phyloP scores from a whole-genome alignment of 2,329 filamentous ascomycete species.

The Calonectria pseudoreteaudii region DNA sequence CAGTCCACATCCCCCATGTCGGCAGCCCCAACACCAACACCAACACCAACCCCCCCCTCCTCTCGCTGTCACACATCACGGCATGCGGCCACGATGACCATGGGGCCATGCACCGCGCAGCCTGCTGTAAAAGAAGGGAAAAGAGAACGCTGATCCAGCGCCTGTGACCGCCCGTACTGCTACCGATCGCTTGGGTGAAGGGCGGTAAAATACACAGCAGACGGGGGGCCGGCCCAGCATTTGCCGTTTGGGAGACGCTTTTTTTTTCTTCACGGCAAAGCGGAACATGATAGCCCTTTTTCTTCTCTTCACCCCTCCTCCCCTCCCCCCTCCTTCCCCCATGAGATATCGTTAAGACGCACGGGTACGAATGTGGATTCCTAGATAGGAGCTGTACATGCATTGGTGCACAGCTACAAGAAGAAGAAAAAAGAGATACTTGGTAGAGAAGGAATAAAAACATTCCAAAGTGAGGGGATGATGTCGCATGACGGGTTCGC shows the following conservation, averaged over 20 bases:
- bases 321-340: not conserved
- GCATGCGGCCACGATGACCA: slow-evolving; percentile 6
- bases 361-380: not conserved
- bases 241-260: not conserved
- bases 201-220: not conserved
- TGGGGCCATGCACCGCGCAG: slow-evolving; percentile 9
- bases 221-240: not conserved
- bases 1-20: not conserved
- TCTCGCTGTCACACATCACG: slow-evolving; percentile 4
- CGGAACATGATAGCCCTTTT: not conserved
- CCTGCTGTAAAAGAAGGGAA: not conserved
- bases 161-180: not conserved
- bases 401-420: not conserved
- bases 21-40: not conserved
- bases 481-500: not conserved
- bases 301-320: no score
- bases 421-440: not conserved
- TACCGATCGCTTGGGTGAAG: slow-evolving; percentile 7
- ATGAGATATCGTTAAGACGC: not conserved
- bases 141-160: not conserved
- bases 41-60: not conserved
- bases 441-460: not conserved
- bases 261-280: not conserved
- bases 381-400: slow-evolving; percentile 1
- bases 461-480: not conserved